Percentiles rank a stretch among this genome's conserved stretches.
These are phyloP conservation scores for Yarrowia sp. DNA, from an alignment of 805 yeast genomes.

Conservation along the genomic window DNA sequence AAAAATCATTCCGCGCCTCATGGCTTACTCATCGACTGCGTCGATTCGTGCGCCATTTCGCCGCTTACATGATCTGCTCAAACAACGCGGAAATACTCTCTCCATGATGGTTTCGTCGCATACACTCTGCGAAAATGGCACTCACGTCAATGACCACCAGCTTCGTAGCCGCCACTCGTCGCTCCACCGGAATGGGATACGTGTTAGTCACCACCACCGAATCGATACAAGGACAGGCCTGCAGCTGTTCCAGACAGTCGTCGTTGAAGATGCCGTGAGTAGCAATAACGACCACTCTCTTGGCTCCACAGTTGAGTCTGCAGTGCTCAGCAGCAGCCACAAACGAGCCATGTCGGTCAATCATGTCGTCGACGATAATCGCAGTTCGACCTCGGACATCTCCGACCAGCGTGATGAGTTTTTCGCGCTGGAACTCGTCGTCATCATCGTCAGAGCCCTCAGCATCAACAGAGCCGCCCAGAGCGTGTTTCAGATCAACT, in stretches of 20 bases:
- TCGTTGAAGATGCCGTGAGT: constrained; percentile 95
- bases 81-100: constrained; percentile 91
- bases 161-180: constrained; percentile 59
- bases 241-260: constrained; percentile 75
- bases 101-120: constrained; percentile 97
- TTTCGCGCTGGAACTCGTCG: constrained; percentile 79
- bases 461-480: constrained; percentile 80
- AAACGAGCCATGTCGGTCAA: constrained; percentile 90
- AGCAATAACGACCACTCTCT: constrained; percentile 82
- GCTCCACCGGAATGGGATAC: constrained; percentile 75
- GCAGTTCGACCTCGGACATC: constrained; percentile 91
- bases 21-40: no score
- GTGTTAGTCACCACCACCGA: constrained; percentile 94
- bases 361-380: constrained; percentile 93
- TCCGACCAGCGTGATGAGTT: constrained; percentile 92
- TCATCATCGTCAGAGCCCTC: constrained; percentile 75
- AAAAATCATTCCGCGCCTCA: no score
- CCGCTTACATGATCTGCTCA: constrained; percentile 57
- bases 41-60: no score
- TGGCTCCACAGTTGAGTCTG: constrained; percentile 94
- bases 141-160: constrained; percentile 88
- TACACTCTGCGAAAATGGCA: constrained; percentile 95
- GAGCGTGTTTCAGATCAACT: constrained; percentile 48
- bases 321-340: constrained; percentile 98
- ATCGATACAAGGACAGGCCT: constrained; percentile 78